These are phyloP conservation scores for Corinectria fuckeliana DNA, from an alignment of 2,329 filamentous ascomycete genomes.

Conservation along the genomic window DNA sequence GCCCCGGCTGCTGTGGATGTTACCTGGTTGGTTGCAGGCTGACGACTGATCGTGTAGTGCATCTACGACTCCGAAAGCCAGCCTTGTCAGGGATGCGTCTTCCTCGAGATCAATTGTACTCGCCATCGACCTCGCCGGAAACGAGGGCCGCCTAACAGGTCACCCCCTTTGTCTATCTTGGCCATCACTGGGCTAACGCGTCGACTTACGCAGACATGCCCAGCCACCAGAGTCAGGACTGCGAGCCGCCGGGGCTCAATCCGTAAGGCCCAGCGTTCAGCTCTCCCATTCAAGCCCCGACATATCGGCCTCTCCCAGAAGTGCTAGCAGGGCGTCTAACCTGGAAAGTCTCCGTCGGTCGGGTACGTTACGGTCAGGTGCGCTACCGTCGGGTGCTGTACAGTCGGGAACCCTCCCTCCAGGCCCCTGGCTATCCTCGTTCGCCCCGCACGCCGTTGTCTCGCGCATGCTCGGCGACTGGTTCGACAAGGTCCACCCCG, in stretches of 20 bases:
- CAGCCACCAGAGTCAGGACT: neutral
- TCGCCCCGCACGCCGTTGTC: slow-evolving; percentile 24
- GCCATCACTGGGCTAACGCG: rapidly evolving
- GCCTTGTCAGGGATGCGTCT: slow-evolving; percentile 28
- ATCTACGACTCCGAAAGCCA: slow-evolving; percentile 16
- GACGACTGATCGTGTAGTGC: slow-evolving; percentile 23
- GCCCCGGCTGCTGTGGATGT: neutral
- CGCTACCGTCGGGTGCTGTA: neutral
- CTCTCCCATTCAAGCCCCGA: slow-evolving; percentile 16
- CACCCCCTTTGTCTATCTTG: neutral
- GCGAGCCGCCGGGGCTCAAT: neutral
- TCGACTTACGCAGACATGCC: slow-evolving; percentile 18
- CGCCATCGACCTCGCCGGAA: slow-evolving; percentile 30
- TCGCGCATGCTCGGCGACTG: slow-evolving; percentile 40
- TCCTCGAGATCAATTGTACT: slow-evolving; percentile 28
- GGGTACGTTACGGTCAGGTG: neutral
- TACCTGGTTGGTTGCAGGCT: neutral
- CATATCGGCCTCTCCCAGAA: neutral
- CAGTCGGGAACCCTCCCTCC: neutral
- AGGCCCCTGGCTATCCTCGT: slow-evolving; percentile 24
- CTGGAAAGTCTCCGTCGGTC: neutral
- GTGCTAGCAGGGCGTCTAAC: neutral
- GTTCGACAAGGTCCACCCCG: slow-evolving; percentile 46
- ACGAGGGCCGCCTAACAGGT: slow-evolving; percentile 33
- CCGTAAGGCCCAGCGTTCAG: neutral